phyloP scores from a whole-genome alignment of 179 eudicot genomes.

The Beta corolliflora region DNA sequence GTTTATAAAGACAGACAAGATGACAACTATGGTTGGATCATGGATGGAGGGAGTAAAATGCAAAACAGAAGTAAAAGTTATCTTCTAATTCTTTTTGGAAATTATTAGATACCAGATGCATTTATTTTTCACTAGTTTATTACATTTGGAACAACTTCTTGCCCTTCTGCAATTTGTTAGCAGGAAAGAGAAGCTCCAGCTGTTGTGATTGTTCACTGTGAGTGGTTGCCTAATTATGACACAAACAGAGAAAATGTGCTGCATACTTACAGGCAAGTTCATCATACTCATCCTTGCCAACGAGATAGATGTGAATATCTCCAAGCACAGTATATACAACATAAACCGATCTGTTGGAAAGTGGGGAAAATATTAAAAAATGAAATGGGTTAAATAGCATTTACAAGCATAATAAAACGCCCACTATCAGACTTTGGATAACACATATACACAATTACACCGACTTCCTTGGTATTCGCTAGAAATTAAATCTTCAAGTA shows the following conservation, averaged over 20 bases:
- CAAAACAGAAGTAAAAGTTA: not conserved
- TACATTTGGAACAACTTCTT: not conserved
- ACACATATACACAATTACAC: not conserved
- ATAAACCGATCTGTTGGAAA: constrained; percentile 78
- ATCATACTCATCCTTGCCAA: constrained; percentile 98
- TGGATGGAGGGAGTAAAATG: too few relatives aligned
- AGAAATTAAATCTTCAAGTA: not conserved
- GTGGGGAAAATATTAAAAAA: not conserved
- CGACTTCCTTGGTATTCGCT: not conserved
- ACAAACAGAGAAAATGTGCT: not conserved
- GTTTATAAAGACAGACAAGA: too few relatives aligned
- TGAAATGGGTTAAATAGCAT: not conserved
- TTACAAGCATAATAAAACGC: not conserved
- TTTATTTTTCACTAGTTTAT: not conserved
- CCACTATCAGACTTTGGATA: not conserved
- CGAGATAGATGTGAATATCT: constrained; percentile 80
- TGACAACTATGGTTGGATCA: too few relatives aligned
- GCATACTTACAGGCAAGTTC: constrained; percentile 92
- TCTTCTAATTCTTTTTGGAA: not conserved
- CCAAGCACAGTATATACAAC: constrained; percentile 95
- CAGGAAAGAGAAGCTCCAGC: not conserved
- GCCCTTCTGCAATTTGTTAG: not conserved
- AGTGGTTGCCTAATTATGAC: not conserved
- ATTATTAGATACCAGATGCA: too few relatives aligned
- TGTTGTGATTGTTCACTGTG: not conserved